phyloP scores from a whole-genome alignment of 768 basidiomycete species.

The Arthromyces matolae region DNA sequence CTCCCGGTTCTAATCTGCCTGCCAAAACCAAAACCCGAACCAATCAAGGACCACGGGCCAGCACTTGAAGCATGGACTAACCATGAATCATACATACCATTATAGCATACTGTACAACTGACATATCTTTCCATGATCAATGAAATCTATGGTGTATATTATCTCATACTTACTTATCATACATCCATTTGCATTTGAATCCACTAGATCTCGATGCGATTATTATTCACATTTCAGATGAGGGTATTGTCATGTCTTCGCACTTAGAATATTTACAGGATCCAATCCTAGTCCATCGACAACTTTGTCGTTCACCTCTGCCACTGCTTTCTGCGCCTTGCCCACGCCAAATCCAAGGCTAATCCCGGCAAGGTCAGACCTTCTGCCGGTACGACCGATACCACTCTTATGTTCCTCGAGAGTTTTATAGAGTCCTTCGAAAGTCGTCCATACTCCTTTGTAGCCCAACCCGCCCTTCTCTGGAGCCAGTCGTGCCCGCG shows the following conservation, averaged over 20 bases:
- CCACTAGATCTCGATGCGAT: background rate
- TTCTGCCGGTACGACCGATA: conserved; percentile 32
- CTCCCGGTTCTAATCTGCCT: background rate
- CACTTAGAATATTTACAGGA: conserved; percentile 25
- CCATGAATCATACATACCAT: no score
- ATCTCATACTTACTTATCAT: no score
- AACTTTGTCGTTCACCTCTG: conserved; percentile 26
- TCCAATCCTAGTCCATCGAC: conserved; percentile 24
- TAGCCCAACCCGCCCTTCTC: conserved; percentile 64
- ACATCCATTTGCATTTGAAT: no score
- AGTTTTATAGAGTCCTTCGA: conserved; percentile 57
- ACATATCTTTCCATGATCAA: no score
- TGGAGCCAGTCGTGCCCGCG: conserved; percentile 53
- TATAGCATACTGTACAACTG: no score
- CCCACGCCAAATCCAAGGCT: conserved; percentile 37
- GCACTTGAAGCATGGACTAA: conserved; percentile 1
- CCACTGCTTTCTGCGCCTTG: conserved; percentile 25
- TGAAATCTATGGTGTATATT: no score
- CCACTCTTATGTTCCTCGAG: conserved; percentile 44
- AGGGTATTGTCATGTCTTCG: background rate
- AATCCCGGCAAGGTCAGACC: conserved; percentile 42
- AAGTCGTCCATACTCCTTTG: conserved; percentile 51
- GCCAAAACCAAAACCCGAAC: conserved; percentile 1
- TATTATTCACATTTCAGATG: background rate
- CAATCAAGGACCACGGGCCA: conserved; percentile 1